Evolutionary conservation across 2,329 filamentous ascomycete species (phyloP).

Genomic region (Zasmidium cellare): DNA sequence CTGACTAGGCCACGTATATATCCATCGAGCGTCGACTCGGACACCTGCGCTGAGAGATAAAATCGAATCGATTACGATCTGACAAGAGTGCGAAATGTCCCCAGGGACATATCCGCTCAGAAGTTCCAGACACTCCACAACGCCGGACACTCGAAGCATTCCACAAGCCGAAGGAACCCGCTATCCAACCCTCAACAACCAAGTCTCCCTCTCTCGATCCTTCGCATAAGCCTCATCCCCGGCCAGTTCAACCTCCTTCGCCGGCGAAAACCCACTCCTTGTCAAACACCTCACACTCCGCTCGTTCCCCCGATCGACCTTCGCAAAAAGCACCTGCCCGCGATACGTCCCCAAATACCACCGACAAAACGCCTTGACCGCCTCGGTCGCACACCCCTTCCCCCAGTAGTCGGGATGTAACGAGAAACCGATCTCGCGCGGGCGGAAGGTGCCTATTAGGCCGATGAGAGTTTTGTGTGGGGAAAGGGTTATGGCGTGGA

Average conservation of each 20-base stretch:
- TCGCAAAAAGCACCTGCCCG: slow-evolving; percentile 18
- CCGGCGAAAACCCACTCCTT: slow-evolving; percentile 16
- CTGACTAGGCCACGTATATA: too few relatives aligned
- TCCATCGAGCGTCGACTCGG: too few relatives aligned
- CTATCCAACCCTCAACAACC: slow-evolving; percentile 5
- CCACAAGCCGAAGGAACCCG: too few relatives aligned
- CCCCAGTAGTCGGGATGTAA: slow-evolving; percentile 20
- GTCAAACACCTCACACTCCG: slow-evolving; percentile 15
- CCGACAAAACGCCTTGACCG: slow-evolving; percentile 13
- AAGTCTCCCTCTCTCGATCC: slow-evolving; percentile 15
- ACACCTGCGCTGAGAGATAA: too few relatives aligned
- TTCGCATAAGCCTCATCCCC: slow-evolving; percentile 7
- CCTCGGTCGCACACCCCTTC: slow-evolving; percentile 19
- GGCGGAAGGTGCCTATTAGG: slow-evolving; percentile 20
- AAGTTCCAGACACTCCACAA: too few relatives aligned
- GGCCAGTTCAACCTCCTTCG: slow-evolving; percentile 8
- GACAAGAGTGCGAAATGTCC: too few relatives aligned
- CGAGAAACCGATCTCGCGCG: slow-evolving; percentile 23
- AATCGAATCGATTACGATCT: too few relatives aligned
- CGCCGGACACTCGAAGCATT: too few relatives aligned
- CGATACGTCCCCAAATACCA: slow-evolving; percentile 14
- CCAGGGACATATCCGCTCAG: too few relatives aligned
- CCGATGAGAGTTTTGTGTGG: slow-evolving; percentile 16
- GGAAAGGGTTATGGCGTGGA: slow-evolving; percentile 16
- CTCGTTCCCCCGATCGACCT: slow-evolving; percentile 18